Evolutionary conservation across 176 grass and related monocot genomes (phyloP).

Genomic region (Zoysia pacifica): DNA sequence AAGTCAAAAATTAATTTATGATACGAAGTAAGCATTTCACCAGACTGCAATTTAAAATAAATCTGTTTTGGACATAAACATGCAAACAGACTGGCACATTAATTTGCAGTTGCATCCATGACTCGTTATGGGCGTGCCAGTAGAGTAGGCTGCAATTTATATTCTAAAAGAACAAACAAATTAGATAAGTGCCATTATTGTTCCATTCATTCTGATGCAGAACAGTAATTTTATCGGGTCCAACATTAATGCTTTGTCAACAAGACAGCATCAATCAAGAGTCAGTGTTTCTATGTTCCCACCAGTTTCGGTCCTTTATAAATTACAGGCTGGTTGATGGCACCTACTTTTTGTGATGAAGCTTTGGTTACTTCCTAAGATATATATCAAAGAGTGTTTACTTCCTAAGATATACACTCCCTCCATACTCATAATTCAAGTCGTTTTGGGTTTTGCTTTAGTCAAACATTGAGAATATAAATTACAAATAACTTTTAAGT

Average conservation of each 20-base stretch:
- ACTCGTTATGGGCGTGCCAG: constrained; percentile 2
- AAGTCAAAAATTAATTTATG: constrained; percentile 24
- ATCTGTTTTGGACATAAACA: constrained; percentile 14
- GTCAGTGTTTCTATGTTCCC: constrained; percentile 16
- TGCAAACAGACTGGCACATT: constrained; percentile 20
- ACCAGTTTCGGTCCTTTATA: not conserved
- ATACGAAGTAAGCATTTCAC: constrained; percentile 2
- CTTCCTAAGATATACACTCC: no score
- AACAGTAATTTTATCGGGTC: constrained; percentile 28
- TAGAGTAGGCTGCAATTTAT: not conserved
- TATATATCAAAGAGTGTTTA: no score
- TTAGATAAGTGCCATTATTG: constrained; percentile 2
- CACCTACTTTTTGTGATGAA: not conserved
- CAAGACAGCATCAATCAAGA: not conserved
- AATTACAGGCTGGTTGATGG: not conserved
- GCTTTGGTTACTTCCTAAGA: not conserved
- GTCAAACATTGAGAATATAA: no score
- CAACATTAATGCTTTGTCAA: constrained; percentile 6
- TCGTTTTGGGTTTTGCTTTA: no score
- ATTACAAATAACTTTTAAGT: no score
- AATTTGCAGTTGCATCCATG: not conserved
- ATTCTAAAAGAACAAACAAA: constrained; percentile 13
- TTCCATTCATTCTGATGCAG: not conserved
- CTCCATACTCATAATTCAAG: no score
- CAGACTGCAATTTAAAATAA: constrained; percentile 4